Conservation (phyloP, 345 rosid genomes). For the Corchorus olitorius region DNA sequence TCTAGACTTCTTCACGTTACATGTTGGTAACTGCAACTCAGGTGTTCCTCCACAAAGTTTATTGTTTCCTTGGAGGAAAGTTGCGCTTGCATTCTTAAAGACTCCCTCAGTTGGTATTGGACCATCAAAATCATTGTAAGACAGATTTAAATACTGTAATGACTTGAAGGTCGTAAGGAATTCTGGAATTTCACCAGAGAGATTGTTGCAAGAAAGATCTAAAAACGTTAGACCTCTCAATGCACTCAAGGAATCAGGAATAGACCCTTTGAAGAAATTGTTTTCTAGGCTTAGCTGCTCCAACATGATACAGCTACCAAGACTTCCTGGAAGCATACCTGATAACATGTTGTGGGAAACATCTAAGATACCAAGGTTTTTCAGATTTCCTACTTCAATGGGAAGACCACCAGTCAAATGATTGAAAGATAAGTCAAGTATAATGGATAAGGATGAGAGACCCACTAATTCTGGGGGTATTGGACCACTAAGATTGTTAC, state of each 20-base stretch:
- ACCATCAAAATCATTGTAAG: constrained; percentile 46
- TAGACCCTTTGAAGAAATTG: constrained; percentile 26
- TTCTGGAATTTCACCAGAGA: constrained; percentile 31
- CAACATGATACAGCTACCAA: constrained; percentile 31
- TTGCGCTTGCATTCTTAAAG: constrained; percentile 33
- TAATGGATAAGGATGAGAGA: neutral
- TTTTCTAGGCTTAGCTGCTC: constrained; percentile 5
- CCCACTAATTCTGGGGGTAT: constrained; percentile 1
- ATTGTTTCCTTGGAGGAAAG: constrained; percentile 28
- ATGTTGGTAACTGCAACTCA: neutral
- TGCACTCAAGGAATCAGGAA: neutral
- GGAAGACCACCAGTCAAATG: constrained; percentile 11
- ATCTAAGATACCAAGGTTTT: neutral
- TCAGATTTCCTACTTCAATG: neutral
- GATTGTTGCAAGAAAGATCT: constrained; percentile 41
- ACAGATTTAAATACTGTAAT: constrained; percentile 20
- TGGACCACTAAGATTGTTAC: neutral
- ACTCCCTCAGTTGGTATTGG: constrained; percentile 32
- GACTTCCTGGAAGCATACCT: constrained; percentile 21
- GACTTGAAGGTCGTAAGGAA: neutral
- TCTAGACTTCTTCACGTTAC: neutral
- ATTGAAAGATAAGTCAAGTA: neutral
- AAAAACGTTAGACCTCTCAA: constrained; percentile 29
- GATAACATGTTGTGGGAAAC: neutral
- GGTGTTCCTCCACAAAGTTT: constrained; percentile 40